A percentile compares a stretch with the other conserved stretches of the same genome.
These are phyloP conservation scores for Nicotiana noctiflora DNA, from an alignment of 257 asterid species.

Conservation along the genomic window DNA sequence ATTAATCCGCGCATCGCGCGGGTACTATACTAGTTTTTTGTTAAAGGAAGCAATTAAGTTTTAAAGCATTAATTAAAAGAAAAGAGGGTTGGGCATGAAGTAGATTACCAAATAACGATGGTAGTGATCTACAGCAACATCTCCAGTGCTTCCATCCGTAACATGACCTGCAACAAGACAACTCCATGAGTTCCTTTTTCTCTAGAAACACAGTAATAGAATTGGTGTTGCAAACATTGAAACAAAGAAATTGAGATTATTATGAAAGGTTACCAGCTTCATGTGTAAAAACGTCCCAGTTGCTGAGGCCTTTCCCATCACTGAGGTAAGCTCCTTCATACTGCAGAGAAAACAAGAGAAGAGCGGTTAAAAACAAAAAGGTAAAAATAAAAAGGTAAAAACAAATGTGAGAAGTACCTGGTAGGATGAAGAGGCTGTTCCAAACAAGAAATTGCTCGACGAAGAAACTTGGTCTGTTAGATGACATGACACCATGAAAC, in stretches of 20 bases:
- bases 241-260: neutral
- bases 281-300: slow-evolving; percentile 46
- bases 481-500: slow-evolving; percentile 9
- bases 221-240: neutral
- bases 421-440: slow-evolving; percentile 63
- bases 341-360: slow-evolving; percentile 15
- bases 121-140: slow-evolving; percentile 46
- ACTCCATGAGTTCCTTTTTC: too few relatives aligned
- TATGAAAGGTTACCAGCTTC: slow-evolving; percentile 16
- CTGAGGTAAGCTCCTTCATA: slow-evolving; percentile 37
- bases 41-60: too few relatives aligned
- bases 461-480: slow-evolving; percentile 7
- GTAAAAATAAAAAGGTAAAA: neutral
- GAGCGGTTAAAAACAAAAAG: neutral
- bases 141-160: slow-evolving; percentile 45
- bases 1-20: too few relatives aligned
- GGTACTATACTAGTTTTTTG: too few relatives aligned
- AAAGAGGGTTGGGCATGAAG: too few relatives aligned
- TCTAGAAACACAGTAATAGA: too few relatives aligned
- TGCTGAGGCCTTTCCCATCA: slow-evolving; percentile 45
- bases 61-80: neutral
- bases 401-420: slow-evolving; percentile 28
- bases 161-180: slow-evolving; percentile 22
- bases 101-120: slow-evolving; percentile 33
- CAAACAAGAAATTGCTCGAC: slow-evolving; percentile 38